Base-by-base conservation (phyloP, 202 grass and related monocot species). In the Digitaria exilis region DNA sequence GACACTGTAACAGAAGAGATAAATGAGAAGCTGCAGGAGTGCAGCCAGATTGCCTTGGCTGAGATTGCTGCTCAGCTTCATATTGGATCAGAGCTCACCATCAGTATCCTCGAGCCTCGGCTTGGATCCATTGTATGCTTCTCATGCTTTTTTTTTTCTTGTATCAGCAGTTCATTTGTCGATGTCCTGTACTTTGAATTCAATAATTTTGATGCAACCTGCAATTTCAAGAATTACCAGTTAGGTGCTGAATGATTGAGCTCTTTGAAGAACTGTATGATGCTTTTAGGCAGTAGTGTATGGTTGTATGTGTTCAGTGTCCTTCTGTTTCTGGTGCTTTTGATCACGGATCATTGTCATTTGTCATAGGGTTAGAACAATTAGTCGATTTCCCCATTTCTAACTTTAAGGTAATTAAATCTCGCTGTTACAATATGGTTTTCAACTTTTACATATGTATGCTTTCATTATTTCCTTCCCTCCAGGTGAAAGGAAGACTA, bases 21-120 rank as follows among this genome's bases (percentile, higher is more conserved):
- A 86, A 95, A 98, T 46, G 90, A 95, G 73, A 95, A 95, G 80
- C 77, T 98, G 79, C 92, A 98, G 65, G 92, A 98, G 51, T 90
- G 89, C 60, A 95, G 96, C 76, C 92, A 98, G 77, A 93, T 98
- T 87, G 90, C 92, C 57, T 86, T 98, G 79, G 92, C 92, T 52
- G 92, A 98, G 83, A 95, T 98, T 87, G 96, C 92, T 16, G 88
- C 90, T 17, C 90, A 95, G 75, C 81, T 93, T 30, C 96, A 95
- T 68, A 91, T 98, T 86, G 96, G 96, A 69, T 93, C 96, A 18
- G 96, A 98, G 65, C 60, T 98, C 67, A 87, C 88, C 21, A 30
- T 93, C 59, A 93, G 84, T 75, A 88, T 98, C 71, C 80, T 98
- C 5, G 92, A 98, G 77, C 85, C 92, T 62, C 92, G 92, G 29